phyloP scores from a whole-genome alignment of 148 eudicot genomes.

The Nepenthes gracilis region DNA sequence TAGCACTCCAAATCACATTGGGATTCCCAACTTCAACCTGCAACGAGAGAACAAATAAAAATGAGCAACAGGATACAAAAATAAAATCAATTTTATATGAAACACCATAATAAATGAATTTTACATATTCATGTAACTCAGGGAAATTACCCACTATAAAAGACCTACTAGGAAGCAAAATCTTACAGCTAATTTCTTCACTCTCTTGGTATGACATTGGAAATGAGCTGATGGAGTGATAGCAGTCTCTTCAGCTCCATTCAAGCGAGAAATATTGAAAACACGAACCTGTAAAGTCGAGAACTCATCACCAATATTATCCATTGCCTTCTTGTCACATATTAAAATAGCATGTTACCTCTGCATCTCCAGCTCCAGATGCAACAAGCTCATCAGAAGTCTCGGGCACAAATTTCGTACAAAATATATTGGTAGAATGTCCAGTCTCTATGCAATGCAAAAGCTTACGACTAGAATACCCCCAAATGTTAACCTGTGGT shows the following conservation, averaged over 20 bases:
- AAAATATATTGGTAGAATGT: constrained; percentile 89
- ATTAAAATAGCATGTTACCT: constrained; percentile 33
- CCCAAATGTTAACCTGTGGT: constrained; percentile 71
- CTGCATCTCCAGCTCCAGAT: constrained; percentile 96
- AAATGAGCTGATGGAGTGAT: constrained; percentile 58
- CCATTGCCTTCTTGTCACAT: not conserved
- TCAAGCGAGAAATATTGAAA: constrained; percentile 53
- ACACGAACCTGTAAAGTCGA: constrained; percentile 62
- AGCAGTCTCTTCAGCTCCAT: constrained; percentile 42
- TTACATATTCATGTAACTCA: not conserved
- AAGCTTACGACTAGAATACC: constrained; percentile 60
- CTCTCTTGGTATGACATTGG: constrained; percentile 91
- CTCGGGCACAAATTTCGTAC: constrained; percentile 91
- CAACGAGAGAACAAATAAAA: constrained; percentile 1
- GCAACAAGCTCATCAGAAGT: constrained; percentile 84
- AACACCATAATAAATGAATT: no score
- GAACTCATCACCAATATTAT: constrained; percentile 6
- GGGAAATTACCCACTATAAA: not conserved
- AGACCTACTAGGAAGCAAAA: not conserved
- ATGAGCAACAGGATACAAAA: not conserved
- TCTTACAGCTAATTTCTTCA: constrained; percentile 89
- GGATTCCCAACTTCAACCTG: constrained; percentile 97
- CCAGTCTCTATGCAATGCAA: constrained; percentile 76
- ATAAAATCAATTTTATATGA: not conserved
- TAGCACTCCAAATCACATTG: constrained; percentile 97